These are phyloP conservation scores for Hawksworthiomyces lignivorus DNA, from an alignment of 2,329 filamentous ascomycete genomes.

Conservation along the genomic window DNA sequence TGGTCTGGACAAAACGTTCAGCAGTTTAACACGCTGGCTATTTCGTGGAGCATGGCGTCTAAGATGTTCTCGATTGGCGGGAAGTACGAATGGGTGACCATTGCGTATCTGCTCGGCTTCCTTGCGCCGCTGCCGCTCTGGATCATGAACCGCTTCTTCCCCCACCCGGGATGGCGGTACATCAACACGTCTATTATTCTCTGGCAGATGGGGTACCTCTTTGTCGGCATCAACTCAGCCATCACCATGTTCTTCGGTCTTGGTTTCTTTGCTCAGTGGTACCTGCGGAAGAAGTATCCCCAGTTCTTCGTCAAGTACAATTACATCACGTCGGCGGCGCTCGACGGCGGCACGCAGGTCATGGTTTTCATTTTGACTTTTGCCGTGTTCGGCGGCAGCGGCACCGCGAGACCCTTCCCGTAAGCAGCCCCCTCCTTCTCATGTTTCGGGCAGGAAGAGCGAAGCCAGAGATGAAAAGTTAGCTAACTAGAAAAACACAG, in stretches of 20 bases:
- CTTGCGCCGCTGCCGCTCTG: slow-evolving; percentile 34
- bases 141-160: slow-evolving; percentile 44
- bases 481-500: too few species aligned
- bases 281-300: slow-evolving; percentile 26
- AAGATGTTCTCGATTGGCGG: slow-evolving; percentile 44
- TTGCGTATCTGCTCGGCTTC: slow-evolving; percentile 35
- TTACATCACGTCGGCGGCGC: slow-evolving; percentile 31
- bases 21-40: slow-evolving; percentile 14
- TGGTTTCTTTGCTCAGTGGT: slow-evolving; percentile 25
- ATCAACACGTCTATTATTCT: slow-evolving; percentile 29
- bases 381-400: slow-evolving; percentile 35
- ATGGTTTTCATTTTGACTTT: slow-evolving; percentile 34
- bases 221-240: slow-evolving; percentile 29
- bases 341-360: slow-evolving; percentile 31
- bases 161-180: slow-evolving; percentile 56
- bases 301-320: slow-evolving; percentile 33
- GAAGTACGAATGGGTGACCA: slow-evolving; percentile 59
- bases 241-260: slow-evolving; percentile 21
- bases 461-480: too few species aligned
- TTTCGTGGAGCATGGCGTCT: slow-evolving; percentile 9
- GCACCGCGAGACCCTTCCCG: slow-evolving; percentile 27
- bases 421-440: too few species aligned
- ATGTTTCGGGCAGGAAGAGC: too few species aligned
- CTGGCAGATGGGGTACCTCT: slow-evolving; percentile 19
- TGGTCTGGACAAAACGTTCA: slow-evolving; percentile 35